Evolutionary conservation across 1,139 yeast species (phyloP), one percentile per base, ranked within the genome.

Genomic region (Entelexis sorbosivorans): DNA sequence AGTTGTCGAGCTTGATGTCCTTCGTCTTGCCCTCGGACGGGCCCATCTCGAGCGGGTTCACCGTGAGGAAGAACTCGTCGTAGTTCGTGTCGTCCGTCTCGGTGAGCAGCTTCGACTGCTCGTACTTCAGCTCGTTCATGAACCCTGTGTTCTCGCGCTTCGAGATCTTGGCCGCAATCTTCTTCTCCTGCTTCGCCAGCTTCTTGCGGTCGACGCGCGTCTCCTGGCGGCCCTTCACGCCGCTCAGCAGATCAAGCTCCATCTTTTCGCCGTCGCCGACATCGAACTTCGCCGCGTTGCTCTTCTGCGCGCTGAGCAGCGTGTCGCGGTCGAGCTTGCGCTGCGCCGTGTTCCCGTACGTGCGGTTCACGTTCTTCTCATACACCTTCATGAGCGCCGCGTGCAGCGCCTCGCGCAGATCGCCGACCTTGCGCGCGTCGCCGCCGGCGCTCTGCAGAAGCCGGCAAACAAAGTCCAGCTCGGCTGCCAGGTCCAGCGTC

Each of bases 101-200:
- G 48, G 79, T 85, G 58, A 91, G 75, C 59, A 91, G 75, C 67
- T 82, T 87, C 38, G 96, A 88, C 10, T 96, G 96, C 69, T 91
- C 98, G 68, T 91, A 91, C 63, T 82, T 73, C 39, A 71, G 71
- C 39, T 66, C 65, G 58, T 64, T 64, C 60, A 74, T 59, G 61
- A 87, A 95, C 63, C 85, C 85, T 14, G 48, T 47, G 64, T 82
- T 81, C 62, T 85, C 85, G 66, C 96, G 81, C 72, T 91, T 89
- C 45, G 96, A 96, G 59, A 89, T 89, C 69, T 91, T 91, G 64
- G 91, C 88, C 36, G 96, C 96, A 66, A 91, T 89, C 73, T 91
- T 91, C 64, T 89, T 79, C 71, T 91, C 98, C 55, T 96, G 98
- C 69, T 91, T 91, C 65, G 89, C 96, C 65, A 91, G 78, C 69